Evolutionary conservation across 306 rosid genomes (phyloP), one percentile per base, ranked within the genome.

Genomic region (Rosa multiflora): DNA sequence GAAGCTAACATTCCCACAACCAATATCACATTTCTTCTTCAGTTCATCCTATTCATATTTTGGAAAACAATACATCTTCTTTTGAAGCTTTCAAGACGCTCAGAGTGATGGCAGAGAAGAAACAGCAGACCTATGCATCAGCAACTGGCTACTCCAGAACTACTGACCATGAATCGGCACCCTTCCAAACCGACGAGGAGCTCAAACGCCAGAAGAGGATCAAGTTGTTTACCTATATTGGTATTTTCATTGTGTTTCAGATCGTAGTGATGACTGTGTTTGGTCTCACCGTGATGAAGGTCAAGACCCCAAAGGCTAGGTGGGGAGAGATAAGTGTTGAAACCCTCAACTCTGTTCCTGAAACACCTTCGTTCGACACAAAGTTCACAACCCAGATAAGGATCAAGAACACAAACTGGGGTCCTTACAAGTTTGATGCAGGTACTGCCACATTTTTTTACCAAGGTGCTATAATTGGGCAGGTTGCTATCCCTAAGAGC

Each of bases 351-450:
- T 11, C 15, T 32, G 61, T 35, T 0, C 40, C 37, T 6, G 18
- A 21, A 67, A 43, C 68, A 58, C 67, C 78, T 40, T 67, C 52
- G 3, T 77, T 67, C 23, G 43, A 67, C 29, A n/a, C 71, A 21
- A 77, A 26, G 15, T 53, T 68, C 29, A 67, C 66, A 40, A 55
- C 81, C 68, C 56, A 68, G 26, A 23, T 77, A 1, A 21, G 32
- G 42, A 63, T 78, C 1, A 68, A 68, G 67, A 76, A 63, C 72
- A 10, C 79, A 18, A 76, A 78, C 48, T 78, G 48, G 52, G 75
- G 47, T 52, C 75, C 68, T 3, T 68, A 42, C 8, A 68, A 78
- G 64, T 78, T 39, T 43, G 81, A 68, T 53, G 29, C 49, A 29
- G 23, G 55, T 12, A 69, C 3, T 8, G 68, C n/a, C 32, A 68